Percentiles rank a stretch among this genome's conserved stretches.
These are phyloP conservation scores for Syzygium jambos DNA, from an alignment of 345 rosid species.

Conservation along the genomic window DNA sequence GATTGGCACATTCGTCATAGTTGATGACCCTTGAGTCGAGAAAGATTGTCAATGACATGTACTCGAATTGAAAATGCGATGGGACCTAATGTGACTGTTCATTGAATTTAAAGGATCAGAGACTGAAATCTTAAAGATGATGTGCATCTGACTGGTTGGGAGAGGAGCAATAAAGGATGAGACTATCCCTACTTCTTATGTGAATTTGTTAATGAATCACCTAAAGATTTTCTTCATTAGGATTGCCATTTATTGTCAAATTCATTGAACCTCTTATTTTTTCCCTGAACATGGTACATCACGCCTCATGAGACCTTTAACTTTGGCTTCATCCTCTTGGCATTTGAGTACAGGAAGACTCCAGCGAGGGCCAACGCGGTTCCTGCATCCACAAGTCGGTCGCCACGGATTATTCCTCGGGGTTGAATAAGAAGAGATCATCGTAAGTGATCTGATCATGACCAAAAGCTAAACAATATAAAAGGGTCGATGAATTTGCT, in stretches of 20 bases:
- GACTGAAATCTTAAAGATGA: not conserved
- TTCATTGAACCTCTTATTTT: not conserved
- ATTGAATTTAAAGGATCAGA: not conserved
- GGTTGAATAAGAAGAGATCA: not conserved
- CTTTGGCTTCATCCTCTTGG: conserved; percentile 34
- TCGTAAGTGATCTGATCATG: not conserved
- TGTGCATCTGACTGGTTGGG: not conserved
- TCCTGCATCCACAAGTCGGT: conserved; percentile 27
- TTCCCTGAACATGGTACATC: not conserved
- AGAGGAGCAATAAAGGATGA: not conserved
- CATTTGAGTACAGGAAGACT: conserved; percentile 61
- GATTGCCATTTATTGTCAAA: not conserved
- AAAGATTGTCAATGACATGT: not conserved
- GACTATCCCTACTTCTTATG: not conserved
- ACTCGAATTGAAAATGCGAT: not conserved
- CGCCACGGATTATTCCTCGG: not conserved
- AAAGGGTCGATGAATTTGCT: not conserved
- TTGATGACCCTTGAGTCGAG: not conserved
- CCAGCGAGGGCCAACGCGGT: conserved; percentile 73
- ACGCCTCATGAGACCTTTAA: conserved; percentile 24
- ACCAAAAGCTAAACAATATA: not conserved
- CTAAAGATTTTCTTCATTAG: not conserved
- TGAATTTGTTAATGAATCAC: not conserved
- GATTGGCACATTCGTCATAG: not conserved
- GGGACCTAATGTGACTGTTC: not conserved